Evolutionary conservation across 805 yeast species (phyloP), one percentile per base, ranked within the genome.

Genomic region (Candida broadrunensis): DNA sequence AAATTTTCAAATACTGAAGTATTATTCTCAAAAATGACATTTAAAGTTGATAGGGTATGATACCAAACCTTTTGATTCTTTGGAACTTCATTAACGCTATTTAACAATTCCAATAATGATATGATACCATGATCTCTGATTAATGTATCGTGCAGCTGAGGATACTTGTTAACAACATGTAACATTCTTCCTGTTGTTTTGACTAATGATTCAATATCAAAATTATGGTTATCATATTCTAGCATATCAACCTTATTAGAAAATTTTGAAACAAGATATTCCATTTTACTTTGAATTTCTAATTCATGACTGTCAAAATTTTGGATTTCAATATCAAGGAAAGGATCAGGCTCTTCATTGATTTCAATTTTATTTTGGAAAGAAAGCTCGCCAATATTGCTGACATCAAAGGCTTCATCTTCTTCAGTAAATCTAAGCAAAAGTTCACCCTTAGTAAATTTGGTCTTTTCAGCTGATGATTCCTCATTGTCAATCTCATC

Each of bases 121-220:
- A 66, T 48, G 1, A 70, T 54, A 0, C 74, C 74, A 44, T 70
- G 75, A 30, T 68, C 73, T 40, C 70, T 55, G n/a, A 69, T 56
- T 27, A 70, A 49, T 1, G 55, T 56, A 32, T 62, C 66, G 41
- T 67, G 73, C 63, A 66, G 69, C 7, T 51, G 42, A 6, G 70
- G 67, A 44, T 70, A 65, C 44, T 69, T 69, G 43, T 61, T 61
- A 4, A 65, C 64, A 35, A 69, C 48, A 37, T 65, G 65, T 18
- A 63, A 49, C 54, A 70, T 66, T 35, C 67, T 51, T 1, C 70
- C 70, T 1, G 72, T 63, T 24, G 66, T 52, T 41, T 63, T 65
- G 4, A 61, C 52, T 5, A 70, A 46, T 1, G 67, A 54, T 12
- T 53, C 43, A 8, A 57, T 40, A 0, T 58, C 54, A 9, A 60